These are phyloP conservation scores for Parastagonospora avenae DNA, from an alignment of 2,329 filamentous ascomycete genomes.

Conservation along the genomic window DNA sequence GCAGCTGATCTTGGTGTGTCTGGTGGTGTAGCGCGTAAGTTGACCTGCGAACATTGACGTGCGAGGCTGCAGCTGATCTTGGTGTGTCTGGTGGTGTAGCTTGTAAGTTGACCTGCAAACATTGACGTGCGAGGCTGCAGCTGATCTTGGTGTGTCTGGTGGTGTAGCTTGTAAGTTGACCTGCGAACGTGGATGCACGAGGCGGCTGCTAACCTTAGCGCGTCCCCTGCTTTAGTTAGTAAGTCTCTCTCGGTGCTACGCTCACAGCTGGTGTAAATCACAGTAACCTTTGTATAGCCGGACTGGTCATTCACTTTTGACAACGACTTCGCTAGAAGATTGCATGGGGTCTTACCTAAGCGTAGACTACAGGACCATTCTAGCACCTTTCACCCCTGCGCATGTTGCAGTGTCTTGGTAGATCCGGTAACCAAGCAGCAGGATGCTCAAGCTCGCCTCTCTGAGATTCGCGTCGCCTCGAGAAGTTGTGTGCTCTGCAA, in stretches of 20 bases:
- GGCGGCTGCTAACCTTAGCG: too few species aligned
- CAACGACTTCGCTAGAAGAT: constrained; percentile 9
- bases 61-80: too few species aligned
- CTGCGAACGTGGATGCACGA: too few species aligned
- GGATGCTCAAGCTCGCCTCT: constrained; percentile 6
- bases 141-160: constrained; percentile 8
- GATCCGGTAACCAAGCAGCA: constrained; percentile 3
- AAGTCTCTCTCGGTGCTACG: neutral
- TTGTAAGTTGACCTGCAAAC: too few species aligned
- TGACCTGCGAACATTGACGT: too few species aligned
- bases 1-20: neutral
- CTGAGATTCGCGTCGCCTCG: constrained; percentile 6
- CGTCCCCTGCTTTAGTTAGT: neutral
- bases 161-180: too few species aligned
- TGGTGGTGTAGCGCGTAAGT: constrained; percentile 8
- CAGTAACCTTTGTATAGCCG: constrained; percentile 8
- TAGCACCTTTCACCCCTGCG: constrained; percentile 4
- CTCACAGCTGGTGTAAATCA: constrained; percentile 1
- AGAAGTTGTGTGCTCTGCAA: constrained; percentile 12
- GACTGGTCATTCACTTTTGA: constrained; percentile 10
- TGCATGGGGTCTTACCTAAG: constrained; percentile 4
- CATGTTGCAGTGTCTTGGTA: constrained; percentile 8
- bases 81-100: too few species aligned
- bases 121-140: neutral
- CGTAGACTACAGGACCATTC: constrained; percentile 1